phyloP scores from a whole-genome alignment of 1,284 basidiomycete genomes.

The Clitocybe nebularis region DNA sequence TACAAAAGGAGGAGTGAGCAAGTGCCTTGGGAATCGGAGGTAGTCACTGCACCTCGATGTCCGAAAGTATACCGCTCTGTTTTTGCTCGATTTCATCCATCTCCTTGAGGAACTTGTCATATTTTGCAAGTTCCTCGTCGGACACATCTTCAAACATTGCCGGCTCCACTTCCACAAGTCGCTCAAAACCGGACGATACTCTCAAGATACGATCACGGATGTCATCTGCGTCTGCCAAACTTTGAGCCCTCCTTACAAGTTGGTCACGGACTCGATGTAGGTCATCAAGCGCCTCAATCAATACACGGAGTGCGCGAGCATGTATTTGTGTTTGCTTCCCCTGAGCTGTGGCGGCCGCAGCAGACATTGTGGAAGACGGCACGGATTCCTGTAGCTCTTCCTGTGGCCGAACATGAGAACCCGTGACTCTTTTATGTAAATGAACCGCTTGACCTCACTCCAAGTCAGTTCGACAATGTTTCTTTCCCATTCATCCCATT shows the following conservation, averaged over 20 bases:
- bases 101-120: constrained; percentile 68
- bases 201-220: constrained; percentile 69
- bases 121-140: constrained; percentile 79
- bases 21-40: not conserved
- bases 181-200: constrained; percentile 60
- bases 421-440: constrained; percentile 3
- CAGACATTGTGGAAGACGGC: constrained; percentile 56
- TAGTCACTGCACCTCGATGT: constrained; percentile 56
- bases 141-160: constrained; percentile 84
- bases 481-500: constrained; percentile 88
- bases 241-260: constrained; percentile 63
- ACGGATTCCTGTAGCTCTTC: constrained; percentile 63
- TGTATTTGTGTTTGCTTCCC: constrained; percentile 50
- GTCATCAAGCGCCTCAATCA: constrained; percentile 81
- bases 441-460: constrained; percentile 57
- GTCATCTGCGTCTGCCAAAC: constrained; percentile 70
- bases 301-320: constrained; percentile 71
- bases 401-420: constrained; percentile 33
- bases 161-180: constrained; percentile 71
- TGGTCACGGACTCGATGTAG: constrained; percentile 59
- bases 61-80: constrained; percentile 64
- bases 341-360: constrained; percentile 30
- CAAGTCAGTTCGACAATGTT: constrained; percentile 67
- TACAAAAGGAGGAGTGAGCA: not conserved
- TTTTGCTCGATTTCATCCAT: constrained; percentile 57